Conservation (phyloP, 2,329 filamentous ascomycete species). For the Botrytis squamosa region DNA sequence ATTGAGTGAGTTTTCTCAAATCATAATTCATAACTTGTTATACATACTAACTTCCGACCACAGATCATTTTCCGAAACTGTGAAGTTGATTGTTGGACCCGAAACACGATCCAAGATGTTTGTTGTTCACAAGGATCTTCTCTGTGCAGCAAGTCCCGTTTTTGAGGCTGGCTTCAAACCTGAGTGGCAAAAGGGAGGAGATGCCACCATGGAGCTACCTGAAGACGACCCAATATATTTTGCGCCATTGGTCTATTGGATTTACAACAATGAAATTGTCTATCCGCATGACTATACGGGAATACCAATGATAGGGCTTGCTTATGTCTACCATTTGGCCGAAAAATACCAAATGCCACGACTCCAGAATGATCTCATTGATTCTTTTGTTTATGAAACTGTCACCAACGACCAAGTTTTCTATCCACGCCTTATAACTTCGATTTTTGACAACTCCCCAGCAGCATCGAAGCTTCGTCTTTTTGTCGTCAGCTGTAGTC, state of each 20-base stretch:
- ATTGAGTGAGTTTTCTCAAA: not conserved
- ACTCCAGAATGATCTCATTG: slow-evolving; percentile 5
- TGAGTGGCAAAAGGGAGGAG: slow-evolving; percentile 14
- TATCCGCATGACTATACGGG: too few species aligned
- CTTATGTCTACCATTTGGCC: not conserved
- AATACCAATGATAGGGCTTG: not conserved
- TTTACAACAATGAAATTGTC: not conserved
- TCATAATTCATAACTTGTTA: not conserved
- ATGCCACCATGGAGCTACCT: slow-evolving; percentile 12
- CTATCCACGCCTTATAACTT: too few species aligned
- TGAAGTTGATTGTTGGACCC: slow-evolving; percentile 19
- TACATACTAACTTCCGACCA: not conserved
- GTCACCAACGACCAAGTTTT: not conserved
- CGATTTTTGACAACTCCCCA: not conserved
- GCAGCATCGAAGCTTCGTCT: not conserved
- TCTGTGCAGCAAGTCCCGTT: slow-evolving; percentile 23
- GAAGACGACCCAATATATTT: not conserved
- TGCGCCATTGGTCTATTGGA: slow-evolving; percentile 10
- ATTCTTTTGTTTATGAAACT: not conserved
- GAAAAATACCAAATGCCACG: not conserved
- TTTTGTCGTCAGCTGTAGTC: not conserved
- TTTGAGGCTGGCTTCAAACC: slow-evolving; percentile 25
- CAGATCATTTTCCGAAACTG: not conserved
- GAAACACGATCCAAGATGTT: not conserved
- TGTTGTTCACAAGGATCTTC: slow-evolving; percentile 22